Conservation (phyloP, 148 eudicot species). For the Rhododendron molle region DNA sequence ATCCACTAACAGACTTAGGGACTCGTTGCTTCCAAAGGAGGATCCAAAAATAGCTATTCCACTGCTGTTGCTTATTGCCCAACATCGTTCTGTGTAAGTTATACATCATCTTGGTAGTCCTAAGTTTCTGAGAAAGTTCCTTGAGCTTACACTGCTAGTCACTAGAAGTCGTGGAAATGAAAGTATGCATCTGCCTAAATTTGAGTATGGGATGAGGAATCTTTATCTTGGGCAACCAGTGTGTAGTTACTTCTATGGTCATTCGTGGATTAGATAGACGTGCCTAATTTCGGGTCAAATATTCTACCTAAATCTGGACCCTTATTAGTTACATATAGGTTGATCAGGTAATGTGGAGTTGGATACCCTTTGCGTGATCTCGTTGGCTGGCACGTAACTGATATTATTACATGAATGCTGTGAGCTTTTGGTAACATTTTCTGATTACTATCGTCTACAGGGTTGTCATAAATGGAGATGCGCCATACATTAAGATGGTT, state of each 20-base stretch:
- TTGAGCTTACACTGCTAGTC: background rate
- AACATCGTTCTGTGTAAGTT: conserved; percentile 89
- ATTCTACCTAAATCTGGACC: background rate
- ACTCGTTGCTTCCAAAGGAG: conserved; percentile 86
- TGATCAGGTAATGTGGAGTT: conserved; percentile 1
- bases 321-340: background rate
- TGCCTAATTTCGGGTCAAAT: background rate
- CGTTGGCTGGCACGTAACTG: background rate
- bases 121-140: background rate
- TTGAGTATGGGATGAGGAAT: background rate
- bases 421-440: background rate
- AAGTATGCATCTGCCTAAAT: background rate
- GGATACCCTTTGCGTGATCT: background rate
- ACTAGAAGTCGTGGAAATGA: background rate
- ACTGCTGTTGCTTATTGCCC: conserved; percentile 88
- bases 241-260: background rate
- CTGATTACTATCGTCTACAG: conserved; percentile 34
- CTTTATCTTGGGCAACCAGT: background rate
- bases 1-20: conserved; percentile 88
- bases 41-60: conserved; percentile 89
- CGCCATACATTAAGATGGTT: conserved; percentile 89
- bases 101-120: conserved; percentile 2
- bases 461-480: conserved; percentile 77
- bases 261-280: background rate
- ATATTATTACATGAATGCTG: background rate